Base-by-base conservation (phyloP, 1,284 basidiomycete genomes). In the Phaffia rhodozyma region DNA sequence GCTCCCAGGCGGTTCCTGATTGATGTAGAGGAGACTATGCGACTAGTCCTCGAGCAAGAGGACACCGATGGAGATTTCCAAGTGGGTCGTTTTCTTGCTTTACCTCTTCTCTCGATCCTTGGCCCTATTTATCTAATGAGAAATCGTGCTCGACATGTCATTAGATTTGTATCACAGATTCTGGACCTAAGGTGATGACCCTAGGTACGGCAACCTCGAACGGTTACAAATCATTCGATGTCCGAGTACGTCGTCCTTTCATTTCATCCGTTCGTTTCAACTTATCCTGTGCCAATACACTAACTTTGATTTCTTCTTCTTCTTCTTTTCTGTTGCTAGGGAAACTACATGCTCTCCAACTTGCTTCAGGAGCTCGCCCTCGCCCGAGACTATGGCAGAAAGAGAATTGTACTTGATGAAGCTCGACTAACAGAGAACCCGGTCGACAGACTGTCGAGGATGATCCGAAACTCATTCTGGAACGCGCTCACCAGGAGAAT, bases 391-490 rank as follows among this genome's bases (percentile, higher is more conserved):
- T 91, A 92, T 74, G 89, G 89, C 62, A 82, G 92, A 62, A 94
- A 94, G 76, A 88, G 91, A 47, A 96, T 98, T 73, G 89, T 98
- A 18, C 85, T 98, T n/a, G 93, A 97, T 71, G 94, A 98, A 75
- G 85, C 91, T 23, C 87, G 93, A 66, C 80, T 98, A 61, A 91
- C 90, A 0, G 94, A 98, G 78, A 97, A 97, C 75, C 96, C 94
- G 0, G 92, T 98, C 53, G 91, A 96, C 74, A 87, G 94, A 53
- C 82, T 98, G 50, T 94, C 90, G 27, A 85, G 96, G 66, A 97
- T 98, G 94, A 98, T 98, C 78, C 89, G 87, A 74, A 86, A 93
- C 77, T 93, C 90, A 16, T 98, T 98, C 80, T 98, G 94, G 94
- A 89, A 94, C 75, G 90, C 92, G 11, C 81, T 98, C 58, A 98